These are phyloP conservation scores for Acanthamoeba triangularis DNA, from an alignment of 208 protist species.

Conservation along the genomic window DNA sequence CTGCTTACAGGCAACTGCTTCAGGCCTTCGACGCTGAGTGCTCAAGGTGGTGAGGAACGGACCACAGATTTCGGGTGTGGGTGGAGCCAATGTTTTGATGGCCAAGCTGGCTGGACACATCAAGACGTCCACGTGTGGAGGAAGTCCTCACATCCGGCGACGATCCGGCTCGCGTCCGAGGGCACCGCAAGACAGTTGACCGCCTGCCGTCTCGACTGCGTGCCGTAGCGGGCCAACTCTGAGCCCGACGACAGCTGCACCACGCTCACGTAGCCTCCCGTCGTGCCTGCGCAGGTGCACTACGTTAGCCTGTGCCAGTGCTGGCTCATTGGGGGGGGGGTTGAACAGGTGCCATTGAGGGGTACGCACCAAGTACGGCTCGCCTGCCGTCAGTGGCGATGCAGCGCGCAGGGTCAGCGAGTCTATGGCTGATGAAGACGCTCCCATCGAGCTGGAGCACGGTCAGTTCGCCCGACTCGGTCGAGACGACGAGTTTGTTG, in stretches of 20 bases:
- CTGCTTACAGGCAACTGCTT: no score
- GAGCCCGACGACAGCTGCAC: not conserved
- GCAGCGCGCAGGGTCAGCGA: not conserved
- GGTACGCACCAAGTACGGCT: not conserved
- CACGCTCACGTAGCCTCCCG: constrained; percentile 23
- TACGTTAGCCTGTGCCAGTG: not conserved
- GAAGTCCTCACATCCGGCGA: not conserved
- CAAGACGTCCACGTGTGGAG: not conserved
- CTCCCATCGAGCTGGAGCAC: constrained; percentile 38
- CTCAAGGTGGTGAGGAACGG: no score
- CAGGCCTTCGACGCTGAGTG: no score
- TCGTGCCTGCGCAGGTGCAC: not conserved
- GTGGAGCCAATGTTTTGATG: no score
- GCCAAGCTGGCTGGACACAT: not conserved
- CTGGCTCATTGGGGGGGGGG: no score
- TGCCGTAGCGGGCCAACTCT: not conserved
- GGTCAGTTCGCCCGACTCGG: not conserved
- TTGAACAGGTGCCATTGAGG: no score
- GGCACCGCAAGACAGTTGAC: constrained; percentile 40
- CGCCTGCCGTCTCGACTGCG: not conserved
- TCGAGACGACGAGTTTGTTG: not conserved
- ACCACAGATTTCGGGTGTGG: no score
- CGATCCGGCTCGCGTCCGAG: not conserved
- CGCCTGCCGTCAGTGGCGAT: constrained; percentile 44
- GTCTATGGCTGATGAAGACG: not conserved